Evolutionary conservation across 1,284 basidiomycete species (phyloP), one percentile per base, ranked within the genome.

Genomic region (Apiotrichum siamense): DNA sequence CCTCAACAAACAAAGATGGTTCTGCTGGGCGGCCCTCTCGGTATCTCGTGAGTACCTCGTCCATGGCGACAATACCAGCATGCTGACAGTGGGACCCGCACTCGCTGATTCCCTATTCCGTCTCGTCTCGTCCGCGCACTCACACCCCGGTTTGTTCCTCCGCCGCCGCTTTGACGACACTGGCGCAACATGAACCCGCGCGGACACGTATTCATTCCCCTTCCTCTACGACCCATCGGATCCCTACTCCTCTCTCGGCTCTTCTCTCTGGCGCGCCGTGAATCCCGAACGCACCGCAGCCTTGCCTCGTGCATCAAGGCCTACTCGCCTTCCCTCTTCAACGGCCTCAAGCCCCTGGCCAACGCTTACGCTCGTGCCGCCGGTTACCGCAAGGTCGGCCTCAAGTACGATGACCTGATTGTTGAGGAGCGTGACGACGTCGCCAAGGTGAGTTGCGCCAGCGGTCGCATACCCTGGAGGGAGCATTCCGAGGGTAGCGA

Each of bases 401-500:
- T 97, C 74, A 85, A 83, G 70, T 96, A 96, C 76, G 94, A 98
- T 73, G 94, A 98, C 80, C 82, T 98, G 65, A 77, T 97, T 59
- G 78, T 87, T 54, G 92, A 97, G 76, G 94, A 97, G 77, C 82
- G 84, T 55, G 77, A 78, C 20, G 81, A 85, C 58, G 88, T 96
- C 31, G 86, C 96, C 75, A 84, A 87, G 80, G 93, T 91, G 67
- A 42, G 73, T 23, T 17, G 9, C 24, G 15, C n/a, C n/a, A n/a
- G n/a, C n/a, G n/a, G n/a, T n/a, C n/a, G n/a, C n/a, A n/a, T n/a
- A n/a, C n/a, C n/a, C n/a, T n/a, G n/a, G n/a, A n/a, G n/a, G n/a
- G n/a, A n/a, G n/a, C n/a, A n/a, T n/a, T n/a, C n/a, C n/a, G n/a
- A n/a, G n/a, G n/a, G n/a, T n/a, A n/a, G n/a, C n/a, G n/a, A n/a